Evolutionary conservation across 1,139 yeast genomes (phyloP), one percentile per base, ranked within the genome.

Genomic region (Hyphopichia pseudoburtonii): DNA sequence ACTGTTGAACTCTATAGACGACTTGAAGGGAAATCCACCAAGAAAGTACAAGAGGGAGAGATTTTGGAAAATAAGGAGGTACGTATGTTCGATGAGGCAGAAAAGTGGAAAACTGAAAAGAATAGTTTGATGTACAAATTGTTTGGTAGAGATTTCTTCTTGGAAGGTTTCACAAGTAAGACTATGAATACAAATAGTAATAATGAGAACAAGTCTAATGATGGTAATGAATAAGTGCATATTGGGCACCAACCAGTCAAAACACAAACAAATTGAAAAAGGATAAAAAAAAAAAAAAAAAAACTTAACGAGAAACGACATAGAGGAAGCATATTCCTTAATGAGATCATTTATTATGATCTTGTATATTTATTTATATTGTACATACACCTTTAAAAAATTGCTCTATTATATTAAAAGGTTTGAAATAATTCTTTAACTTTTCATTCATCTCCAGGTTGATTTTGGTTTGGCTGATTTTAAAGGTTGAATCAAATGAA

Each of bases 161-260:
- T 69, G 37, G 76, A 71, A 39, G 76, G 76, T 15, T 66, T 68
- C 39, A 71, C 77, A 12, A 69, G 75, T 45, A 64, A 57, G 40
- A 68, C 76, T 4, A 64, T 70, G 66, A 48, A 50, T 10, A 7
- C 17, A 11, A 9, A 30, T 12, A 31, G 16, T 4, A 16, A 23
- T n/a, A 16, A 23, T 15, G 28, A 31, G 3, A 17, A 31, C 15
- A 40, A 40, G n/a, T 41, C n/a, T n/a, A n/a, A n/a, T n/a, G n/a
- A n/a, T n/a, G n/a, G n/a, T n/a, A n/a, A n/a, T 40, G n/a, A 18
- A 37, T 23, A 16, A 31, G 24, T 11, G 23, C 7, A 21, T 21
- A 21, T 21, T 21, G 10, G 9, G 10, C 23, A 21, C 23, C 10
- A 21, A n/a, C n/a, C 4, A 27, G 4, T 26, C 25, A 23, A 5